A percentile compares a stretch with the other conserved stretches of the same genome.
These are phyloP conservation scores for Colletotrichum lindemuthianum DNA, from an alignment of 2,329 filamentous ascomycete species.

Conservation along the genomic window DNA sequence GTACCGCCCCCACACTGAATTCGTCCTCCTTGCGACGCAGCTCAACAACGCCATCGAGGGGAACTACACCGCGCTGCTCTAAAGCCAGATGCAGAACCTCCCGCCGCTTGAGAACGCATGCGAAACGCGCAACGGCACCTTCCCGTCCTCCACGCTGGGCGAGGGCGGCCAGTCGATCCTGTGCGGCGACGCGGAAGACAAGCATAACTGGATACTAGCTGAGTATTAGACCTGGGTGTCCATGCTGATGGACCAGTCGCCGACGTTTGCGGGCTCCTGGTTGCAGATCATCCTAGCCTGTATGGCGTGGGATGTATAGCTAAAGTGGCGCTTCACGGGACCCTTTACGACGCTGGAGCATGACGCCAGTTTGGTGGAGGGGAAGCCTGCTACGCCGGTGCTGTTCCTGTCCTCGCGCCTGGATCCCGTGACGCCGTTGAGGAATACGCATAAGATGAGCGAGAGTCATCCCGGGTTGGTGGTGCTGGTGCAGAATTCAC, in stretches of 20 bases:
- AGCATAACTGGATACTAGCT: slow-evolving; percentile 35
- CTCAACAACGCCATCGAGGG: slow-evolving; percentile 42
- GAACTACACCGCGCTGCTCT: slow-evolving; percentile 39
- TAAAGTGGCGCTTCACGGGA: slow-evolving; percentile 53
- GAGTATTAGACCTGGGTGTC: slow-evolving; percentile 46
- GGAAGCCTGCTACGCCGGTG: slow-evolving; percentile 52
- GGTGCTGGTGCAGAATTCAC: slow-evolving; percentile 43
- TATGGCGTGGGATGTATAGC: slow-evolving; percentile 48
- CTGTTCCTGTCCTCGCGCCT: slow-evolving; percentile 54
- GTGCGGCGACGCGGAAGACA: slow-evolving; percentile 49
- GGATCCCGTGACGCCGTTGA: slow-evolving; percentile 58
- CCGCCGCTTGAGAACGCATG: slow-evolving; percentile 22
- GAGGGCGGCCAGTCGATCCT: slow-evolving; percentile 43
- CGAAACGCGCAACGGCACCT: slow-evolving; percentile 6
- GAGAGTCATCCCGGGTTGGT: slow-evolving; percentile 41
- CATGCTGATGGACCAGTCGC: slow-evolving; percentile 41
- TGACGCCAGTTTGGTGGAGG: slow-evolving; percentile 39
- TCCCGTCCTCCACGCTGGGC: background rate
- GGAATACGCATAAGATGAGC: slow-evolving; percentile 47
- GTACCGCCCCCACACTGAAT: slow-evolving; percentile 44
- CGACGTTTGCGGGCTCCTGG: slow-evolving; percentile 47
- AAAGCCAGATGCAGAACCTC: background rate
- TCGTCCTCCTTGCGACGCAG: slow-evolving; percentile 27
- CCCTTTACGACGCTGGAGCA: slow-evolving; percentile 44
- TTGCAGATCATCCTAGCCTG: slow-evolving; percentile 51